phyloP scores from a whole-genome alignment of 2,329 filamentous ascomycete genomes.

The Aspergillus sp. region DNA sequence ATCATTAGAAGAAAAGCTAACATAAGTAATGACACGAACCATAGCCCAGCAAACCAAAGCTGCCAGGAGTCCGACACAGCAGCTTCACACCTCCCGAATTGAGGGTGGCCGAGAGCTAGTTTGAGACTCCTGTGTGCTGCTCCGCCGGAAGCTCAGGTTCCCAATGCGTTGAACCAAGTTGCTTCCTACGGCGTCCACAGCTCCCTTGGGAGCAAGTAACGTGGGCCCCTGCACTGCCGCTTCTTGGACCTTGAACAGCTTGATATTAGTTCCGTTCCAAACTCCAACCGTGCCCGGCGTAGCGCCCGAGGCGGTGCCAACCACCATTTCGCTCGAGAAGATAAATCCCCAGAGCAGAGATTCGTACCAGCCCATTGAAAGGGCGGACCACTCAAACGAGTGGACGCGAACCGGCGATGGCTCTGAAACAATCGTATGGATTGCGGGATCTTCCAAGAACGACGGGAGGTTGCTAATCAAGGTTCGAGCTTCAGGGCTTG shows the following conservation, averaged over 20 bases:
- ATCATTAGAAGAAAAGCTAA: slow-evolving; percentile 16
- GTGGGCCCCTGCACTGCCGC: slow-evolving; percentile 77
- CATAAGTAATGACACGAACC: slow-evolving; percentile 8
- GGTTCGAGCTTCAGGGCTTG: slow-evolving; percentile 44
- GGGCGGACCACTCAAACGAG: slow-evolving; percentile 89
- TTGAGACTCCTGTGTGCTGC: slow-evolving; percentile 37
- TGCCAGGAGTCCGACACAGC: neutral
- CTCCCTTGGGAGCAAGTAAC: slow-evolving; percentile 80
- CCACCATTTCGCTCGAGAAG: slow-evolving; percentile 84
- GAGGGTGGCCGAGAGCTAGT: slow-evolving; percentile 33
- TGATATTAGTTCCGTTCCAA: slow-evolving; percentile 89
- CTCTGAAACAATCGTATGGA: slow-evolving; percentile 69
- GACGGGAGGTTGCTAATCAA: slow-evolving; percentile 47
- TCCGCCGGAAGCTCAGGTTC: slow-evolving; percentile 66
- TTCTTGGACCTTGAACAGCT: slow-evolving; percentile 87
- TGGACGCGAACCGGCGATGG: slow-evolving; percentile 75
- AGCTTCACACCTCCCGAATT: slow-evolving; percentile 39
- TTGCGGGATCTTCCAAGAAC: slow-evolving; percentile 54
- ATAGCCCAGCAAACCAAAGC: neutral
- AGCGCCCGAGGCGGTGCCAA: slow-evolving; percentile 44
- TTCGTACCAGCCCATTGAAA: slow-evolving; percentile 94
- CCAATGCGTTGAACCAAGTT: slow-evolving; percentile 86
- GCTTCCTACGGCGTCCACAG: slow-evolving; percentile 89
- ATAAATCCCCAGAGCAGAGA: slow-evolving; percentile 91
- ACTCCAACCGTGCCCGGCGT: slow-evolving; percentile 85